These are phyloP conservation scores for Mycena latifolia DNA, from an alignment of 768 basidiomycete species.

Conservation along the genomic window DNA sequence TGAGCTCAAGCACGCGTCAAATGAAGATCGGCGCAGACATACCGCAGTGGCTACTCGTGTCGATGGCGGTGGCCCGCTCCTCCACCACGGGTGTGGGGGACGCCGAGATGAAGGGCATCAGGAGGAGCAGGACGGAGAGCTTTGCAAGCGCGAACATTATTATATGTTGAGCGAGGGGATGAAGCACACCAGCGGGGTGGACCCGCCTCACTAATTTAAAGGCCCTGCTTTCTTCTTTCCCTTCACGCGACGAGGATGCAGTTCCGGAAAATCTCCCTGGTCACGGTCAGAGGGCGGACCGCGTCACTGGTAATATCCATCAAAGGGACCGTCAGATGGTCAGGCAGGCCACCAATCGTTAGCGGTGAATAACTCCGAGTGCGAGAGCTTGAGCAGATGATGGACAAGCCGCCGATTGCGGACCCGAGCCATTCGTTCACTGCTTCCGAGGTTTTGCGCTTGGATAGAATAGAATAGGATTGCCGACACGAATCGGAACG, in stretches of 20 bases:
- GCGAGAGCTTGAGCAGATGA: neutral
- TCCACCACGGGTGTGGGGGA: conserved; percentile 46
- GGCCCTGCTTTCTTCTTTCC: neutral
- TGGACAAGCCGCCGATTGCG: neutral
- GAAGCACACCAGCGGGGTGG: neutral
- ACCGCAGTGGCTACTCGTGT: conserved; percentile 56
- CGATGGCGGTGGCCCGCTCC: conserved; percentile 43
- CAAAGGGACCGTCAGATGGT: conserved; percentile 23
- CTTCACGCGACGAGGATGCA: no score
- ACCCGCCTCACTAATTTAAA: conserved; percentile 15
- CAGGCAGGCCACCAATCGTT: conserved; percentile 3
- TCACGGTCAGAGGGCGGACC: conserved; percentile 27
- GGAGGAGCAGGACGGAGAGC: conserved; percentile 44
- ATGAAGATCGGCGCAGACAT: neutral
- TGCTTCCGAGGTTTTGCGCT: conserved; percentile 6
- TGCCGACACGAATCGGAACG: no score
- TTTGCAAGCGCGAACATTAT: conserved; percentile 39
- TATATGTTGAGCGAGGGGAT: neutral
- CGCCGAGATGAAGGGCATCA: conserved; percentile 46
- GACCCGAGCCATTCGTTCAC: neutral
- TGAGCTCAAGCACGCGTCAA: neutral
- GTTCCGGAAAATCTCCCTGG: conserved; percentile 24
- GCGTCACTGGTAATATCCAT: conserved; percentile 1
- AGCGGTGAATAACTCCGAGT: conserved; percentile 1
- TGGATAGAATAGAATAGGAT: no score